Conservation (phyloP, 139 green algal species). For the Picochlorum sp. region DNA sequence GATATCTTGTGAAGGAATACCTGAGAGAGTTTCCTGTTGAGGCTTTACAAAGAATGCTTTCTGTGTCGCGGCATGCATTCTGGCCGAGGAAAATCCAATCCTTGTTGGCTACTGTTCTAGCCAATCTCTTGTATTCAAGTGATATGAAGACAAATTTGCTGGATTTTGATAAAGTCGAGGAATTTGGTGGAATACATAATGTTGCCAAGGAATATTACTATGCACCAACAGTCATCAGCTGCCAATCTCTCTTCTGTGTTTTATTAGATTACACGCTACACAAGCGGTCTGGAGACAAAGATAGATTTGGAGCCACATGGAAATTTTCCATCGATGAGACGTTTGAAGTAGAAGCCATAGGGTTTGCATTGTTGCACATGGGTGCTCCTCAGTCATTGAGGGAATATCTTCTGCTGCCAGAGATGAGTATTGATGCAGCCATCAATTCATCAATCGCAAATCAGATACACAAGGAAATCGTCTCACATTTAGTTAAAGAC, state of each 20-base stretch:
- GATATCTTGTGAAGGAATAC: slow-evolving; percentile 34
- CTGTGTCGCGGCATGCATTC: slow-evolving; percentile 29
- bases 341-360: slow-evolving; percentile 17
- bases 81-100: slow-evolving; percentile 31
- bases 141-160: slow-evolving; percentile 4
- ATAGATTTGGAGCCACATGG: background rate
- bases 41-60: slow-evolving; percentile 43
- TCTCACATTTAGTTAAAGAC: background rate
- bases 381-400: slow-evolving; percentile 15
- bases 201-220: slow-evolving; percentile 25
- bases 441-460: background rate
- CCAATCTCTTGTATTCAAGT: slow-evolving; percentile 32
- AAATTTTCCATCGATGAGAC: background rate
- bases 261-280: slow-evolving; percentile 16
- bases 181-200: slow-evolving; percentile 32
- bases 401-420: slow-evolving; percentile 1
- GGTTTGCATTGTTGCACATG: slow-evolving; percentile 14
- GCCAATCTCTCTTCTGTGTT: slow-evolving; percentile 18
- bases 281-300: slow-evolving; percentile 5
- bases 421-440: background rate
- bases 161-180: slow-evolving; percentile 13
- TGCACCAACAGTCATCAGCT: slow-evolving; percentile 11
- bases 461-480: slow-evolving; percentile 3
- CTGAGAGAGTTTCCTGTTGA: slow-evolving; percentile 36
- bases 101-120: slow-evolving; percentile 28